Percentiles rank a stretch among this genome's conserved stretches.
Conservation (phyloP, 345 rosid species). For the Populus davidiana region DNA sequence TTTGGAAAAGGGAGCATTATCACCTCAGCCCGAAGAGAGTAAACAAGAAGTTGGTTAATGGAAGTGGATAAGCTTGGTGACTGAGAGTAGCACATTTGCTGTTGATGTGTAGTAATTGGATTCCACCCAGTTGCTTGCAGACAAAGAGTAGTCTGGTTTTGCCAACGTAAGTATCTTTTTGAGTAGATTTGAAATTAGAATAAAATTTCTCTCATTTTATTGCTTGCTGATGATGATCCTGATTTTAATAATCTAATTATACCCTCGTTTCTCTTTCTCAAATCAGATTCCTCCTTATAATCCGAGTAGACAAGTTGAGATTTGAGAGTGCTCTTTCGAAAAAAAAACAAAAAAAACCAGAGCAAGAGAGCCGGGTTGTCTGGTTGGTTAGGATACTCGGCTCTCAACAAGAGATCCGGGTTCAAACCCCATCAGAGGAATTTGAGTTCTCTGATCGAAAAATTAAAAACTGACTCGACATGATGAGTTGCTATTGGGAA, state of each 20-base stretch:
- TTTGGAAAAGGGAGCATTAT: not conserved
- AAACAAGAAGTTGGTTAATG: not conserved
- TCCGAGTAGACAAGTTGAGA: too few relatives aligned
- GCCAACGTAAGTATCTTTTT: not conserved
- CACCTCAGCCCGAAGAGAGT: not conserved
- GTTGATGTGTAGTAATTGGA: not conserved
- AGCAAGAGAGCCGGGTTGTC: conserved; percentile 30
- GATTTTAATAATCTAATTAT: too few relatives aligned
- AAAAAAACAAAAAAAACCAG: too few relatives aligned
- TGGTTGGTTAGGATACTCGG: conserved; percentile 75
- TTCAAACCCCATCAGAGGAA: conserved; percentile 67
- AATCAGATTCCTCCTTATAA: not conserved
- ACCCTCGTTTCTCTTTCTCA: too few relatives aligned
- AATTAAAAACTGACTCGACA: too few relatives aligned
- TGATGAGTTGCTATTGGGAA: too few relatives aligned
- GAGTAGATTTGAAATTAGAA: not conserved
- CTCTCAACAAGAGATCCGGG: conserved; percentile 76
- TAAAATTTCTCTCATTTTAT: too few relatives aligned
- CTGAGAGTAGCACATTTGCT: not conserved
- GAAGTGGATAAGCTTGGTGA: not conserved
- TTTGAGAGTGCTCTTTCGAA: not conserved
- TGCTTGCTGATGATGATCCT: too few relatives aligned
- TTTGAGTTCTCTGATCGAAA: not conserved
- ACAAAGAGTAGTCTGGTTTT: not conserved
- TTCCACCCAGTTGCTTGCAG: not conserved